A percentile compares a stretch with the other conserved stretches of the same genome.
These are phyloP conservation scores for Hansenula sp. DNA, from an alignment of 1,139 yeast species.

Conservation along the genomic window DNA sequence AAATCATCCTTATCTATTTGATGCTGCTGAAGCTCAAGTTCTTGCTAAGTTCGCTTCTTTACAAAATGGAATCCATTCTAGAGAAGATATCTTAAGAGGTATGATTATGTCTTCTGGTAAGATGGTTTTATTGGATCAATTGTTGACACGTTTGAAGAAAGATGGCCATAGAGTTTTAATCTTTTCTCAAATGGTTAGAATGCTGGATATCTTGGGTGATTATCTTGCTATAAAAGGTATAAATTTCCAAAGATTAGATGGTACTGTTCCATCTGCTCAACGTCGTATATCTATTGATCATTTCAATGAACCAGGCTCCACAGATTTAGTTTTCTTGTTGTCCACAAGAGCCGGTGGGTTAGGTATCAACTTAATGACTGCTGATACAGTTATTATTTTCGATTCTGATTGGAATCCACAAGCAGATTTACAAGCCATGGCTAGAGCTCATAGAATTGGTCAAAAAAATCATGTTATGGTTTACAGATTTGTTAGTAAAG, in stretches of 20 bases:
- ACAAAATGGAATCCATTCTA: slow-evolving; percentile 34
- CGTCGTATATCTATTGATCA: slow-evolving; percentile 95
- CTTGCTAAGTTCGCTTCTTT: slow-evolving; percentile 61
- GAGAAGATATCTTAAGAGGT: slow-evolving; percentile 84
- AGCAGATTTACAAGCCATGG: slow-evolving; percentile 99
- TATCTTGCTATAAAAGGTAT: slow-evolving; percentile 87
- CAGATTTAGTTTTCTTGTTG: slow-evolving; percentile 85
- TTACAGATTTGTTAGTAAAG: slow-evolving; percentile 93
- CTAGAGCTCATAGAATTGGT: slow-evolving; percentile 98
- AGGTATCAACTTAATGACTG: slow-evolving; percentile 97
- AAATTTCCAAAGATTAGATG: slow-evolving; percentile 90
- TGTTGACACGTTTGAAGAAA: slow-evolving; percentile 74
- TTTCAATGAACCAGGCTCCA: slow-evolving; percentile 90
- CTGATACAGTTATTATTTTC: slow-evolving; percentile 95
- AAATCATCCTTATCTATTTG: slow-evolving; percentile 93
- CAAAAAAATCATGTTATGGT: slow-evolving; percentile 98
- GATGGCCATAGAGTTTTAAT: slow-evolving; percentile 96
- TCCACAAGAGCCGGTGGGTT: slow-evolving; percentile 98
- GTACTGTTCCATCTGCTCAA: slow-evolving; percentile 93
- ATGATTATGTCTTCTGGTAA: slow-evolving; percentile 97
- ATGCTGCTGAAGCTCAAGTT: slow-evolving; percentile 86
- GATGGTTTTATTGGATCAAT: slow-evolving; percentile 91
- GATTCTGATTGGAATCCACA: slow-evolving; percentile 99
- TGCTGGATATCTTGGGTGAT: slow-evolving; percentile 93
- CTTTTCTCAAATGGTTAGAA: slow-evolving; percentile 95